Evolutionary conservation across 495 filamentous ascomycete species (phyloP).

Genomic region (Talaromyces borbonicus): DNA sequence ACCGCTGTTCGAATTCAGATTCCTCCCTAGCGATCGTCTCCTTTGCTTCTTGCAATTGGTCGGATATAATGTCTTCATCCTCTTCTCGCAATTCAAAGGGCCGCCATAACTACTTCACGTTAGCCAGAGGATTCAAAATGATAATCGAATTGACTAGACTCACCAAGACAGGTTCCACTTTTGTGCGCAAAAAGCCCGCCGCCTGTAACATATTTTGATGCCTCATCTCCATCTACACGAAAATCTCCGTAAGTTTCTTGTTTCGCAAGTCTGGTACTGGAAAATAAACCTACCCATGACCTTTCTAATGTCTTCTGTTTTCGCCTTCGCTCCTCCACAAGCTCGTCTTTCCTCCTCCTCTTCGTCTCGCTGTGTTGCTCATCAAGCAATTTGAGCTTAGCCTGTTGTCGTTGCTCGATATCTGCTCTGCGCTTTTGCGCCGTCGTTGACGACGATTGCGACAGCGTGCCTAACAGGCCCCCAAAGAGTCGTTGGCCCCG

Average conservation of each 20-base stretch:
- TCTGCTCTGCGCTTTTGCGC: constrained; percentile 74
- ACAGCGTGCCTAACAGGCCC: constrained; percentile 76
- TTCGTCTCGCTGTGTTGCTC: constrained; percentile 61
- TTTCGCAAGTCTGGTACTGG: not conserved
- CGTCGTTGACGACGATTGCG: constrained; percentile 57
- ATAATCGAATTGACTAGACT: constrained; percentile 17
- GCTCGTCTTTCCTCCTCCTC: constrained; percentile 51
- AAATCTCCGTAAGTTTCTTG: constrained; percentile 1
- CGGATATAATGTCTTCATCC: constrained; percentile 51
- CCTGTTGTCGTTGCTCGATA: constrained; percentile 83
- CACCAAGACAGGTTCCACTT: constrained; percentile 67
- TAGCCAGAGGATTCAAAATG: not conserved
- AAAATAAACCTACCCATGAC: constrained; percentile 59
- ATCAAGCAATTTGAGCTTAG: constrained; percentile 66
- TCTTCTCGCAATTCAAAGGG: constrained; percentile 66
- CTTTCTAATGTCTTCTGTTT: constrained; percentile 74
- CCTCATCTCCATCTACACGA: constrained; percentile 62
- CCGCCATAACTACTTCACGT: constrained; percentile 63
- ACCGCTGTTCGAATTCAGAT: constrained; percentile 36
- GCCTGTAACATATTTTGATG: constrained; percentile 62
- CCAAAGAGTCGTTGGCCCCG: constrained; percentile 87
- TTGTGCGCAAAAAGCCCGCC: constrained; percentile 70
- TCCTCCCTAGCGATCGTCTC: constrained; percentile 40
- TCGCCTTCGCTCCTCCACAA: constrained; percentile 46
- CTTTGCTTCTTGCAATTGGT: constrained; percentile 49